A percentile compares a stretch with the other conserved stretches of the same genome.
Conservation (phyloP, 2,329 filamentous ascomycete species). For the Xylaria digitata region DNA sequence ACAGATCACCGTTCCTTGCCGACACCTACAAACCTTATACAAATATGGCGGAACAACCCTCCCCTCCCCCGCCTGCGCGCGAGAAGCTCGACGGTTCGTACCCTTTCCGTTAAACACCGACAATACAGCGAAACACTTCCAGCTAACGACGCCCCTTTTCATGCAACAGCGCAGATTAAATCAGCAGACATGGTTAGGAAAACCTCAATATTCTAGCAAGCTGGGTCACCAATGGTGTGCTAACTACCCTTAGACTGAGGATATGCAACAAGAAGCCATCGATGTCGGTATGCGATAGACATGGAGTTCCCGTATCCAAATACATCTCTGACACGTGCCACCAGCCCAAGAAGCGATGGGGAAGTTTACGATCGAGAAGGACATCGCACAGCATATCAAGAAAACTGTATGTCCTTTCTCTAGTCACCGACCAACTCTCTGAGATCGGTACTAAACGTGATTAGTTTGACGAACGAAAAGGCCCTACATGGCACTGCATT, state of each 20-base stretch:
- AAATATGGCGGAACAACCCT: constrained; percentile 48
- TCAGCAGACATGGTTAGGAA: constrained; percentile 92
- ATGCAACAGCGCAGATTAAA: constrained; percentile 85
- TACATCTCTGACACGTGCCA: constrained; percentile 38
- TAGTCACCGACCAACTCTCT: too few relatives aligned
- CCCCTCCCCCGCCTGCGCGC: constrained; percentile 46
- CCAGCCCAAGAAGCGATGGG: constrained; percentile 72
- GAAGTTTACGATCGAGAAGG: constrained; percentile 73
- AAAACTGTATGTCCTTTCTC: constrained; percentile 46
- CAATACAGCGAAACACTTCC: background rate
- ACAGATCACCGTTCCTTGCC: constrained; percentile 1
- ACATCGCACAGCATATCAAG: constrained; percentile 53
- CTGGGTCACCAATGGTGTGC: constrained; percentile 24
- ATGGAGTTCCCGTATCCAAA: background rate
- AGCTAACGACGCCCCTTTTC: constrained; percentile 36
- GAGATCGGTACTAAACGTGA: constrained; percentile 18
- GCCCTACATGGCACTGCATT: constrained; percentile 99
- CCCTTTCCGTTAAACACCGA: constrained; percentile 10
- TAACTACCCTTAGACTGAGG: constrained; percentile 77
- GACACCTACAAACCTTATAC: constrained; percentile 6
- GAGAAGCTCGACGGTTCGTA: constrained; percentile 52
- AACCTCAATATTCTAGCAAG: constrained; percentile 7
- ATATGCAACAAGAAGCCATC: constrained; percentile 96
- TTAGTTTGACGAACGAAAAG: constrained; percentile 96
- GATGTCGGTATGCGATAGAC: constrained; percentile 81